Base-by-base conservation (phyloP, 2,329 filamentous ascomycete species). In the Cercospora sojina region DNA sequence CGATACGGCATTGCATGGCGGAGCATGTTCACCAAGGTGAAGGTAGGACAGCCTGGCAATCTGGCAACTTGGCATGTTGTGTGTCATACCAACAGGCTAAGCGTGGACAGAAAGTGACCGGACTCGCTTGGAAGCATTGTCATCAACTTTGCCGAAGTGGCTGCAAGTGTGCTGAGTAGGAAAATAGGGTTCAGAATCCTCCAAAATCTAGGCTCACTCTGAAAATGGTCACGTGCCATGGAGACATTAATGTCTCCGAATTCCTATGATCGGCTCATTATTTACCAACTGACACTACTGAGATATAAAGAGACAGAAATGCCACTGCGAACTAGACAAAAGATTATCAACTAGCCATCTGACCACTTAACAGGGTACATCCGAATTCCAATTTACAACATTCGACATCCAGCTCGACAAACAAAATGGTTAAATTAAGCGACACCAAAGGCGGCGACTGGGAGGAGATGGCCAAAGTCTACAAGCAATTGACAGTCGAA, bases 391-490 rank as follows among this genome's bases (percentile, higher is more conserved):
- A n/a, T n/a, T 3, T 4, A 13, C 18, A 49, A n/a, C 7, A 23
- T 10, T 31, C 38, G n/a, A 29, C 35, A 62, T 16, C 29, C 9
- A 62, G 41, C n/a, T 18, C 9, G 10, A 8, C 41, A 35, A 0
- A 29, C 47, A 53, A 5, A 29, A 62, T 62, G 59, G 59, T 49
- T 1, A 31, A 47, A 38, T 18, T 62, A 10, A 62, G 59, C 43
- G 43, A 62, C n/a, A 62, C 67, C 60, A 64, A 69, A 62, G 73
- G 72, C 41, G 66, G 64, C 20, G 70, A 74, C 62, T 75, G 73
- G 73, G 58, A 58, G 16, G 60, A 62, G 16, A 66, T 73, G 56
- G 71, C 72, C 20, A 62, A 60, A 8, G 65, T 72, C 20, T 75
- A 73, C 65, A 69, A 70, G 47, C 59, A 70, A 27, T 49, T 72